Evolutionary conservation across 176 grass and related monocot genomes (phyloP).

Genomic region (Urochloa ruziziensis): DNA sequence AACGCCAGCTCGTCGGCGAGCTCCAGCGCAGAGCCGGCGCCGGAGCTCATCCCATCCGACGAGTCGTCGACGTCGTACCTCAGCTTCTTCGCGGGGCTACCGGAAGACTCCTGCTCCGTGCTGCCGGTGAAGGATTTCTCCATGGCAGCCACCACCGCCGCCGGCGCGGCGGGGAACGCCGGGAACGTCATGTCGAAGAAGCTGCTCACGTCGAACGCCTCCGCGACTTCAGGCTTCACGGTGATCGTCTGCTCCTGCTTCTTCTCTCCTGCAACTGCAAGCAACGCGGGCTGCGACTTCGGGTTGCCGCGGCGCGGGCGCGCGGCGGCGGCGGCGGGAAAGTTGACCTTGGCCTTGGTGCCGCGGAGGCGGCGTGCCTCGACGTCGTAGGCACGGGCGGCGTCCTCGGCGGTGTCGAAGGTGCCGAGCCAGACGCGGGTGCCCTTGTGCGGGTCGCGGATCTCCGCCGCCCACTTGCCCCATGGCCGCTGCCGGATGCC

Average conservation of each 20-base stretch:
- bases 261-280: not conserved
- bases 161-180: not conserved
- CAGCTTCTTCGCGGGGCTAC: not conserved
- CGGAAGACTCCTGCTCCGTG: not conserved
- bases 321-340: conserved; percentile 31
- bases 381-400: conserved; percentile 66
- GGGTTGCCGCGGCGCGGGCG: conserved; percentile 11
- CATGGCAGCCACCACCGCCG: too few relatives aligned
- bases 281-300: not conserved
- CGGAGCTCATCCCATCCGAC: not conserved
- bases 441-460: conserved; percentile 82
- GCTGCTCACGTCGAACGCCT: not conserved
- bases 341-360: conserved; percentile 86
- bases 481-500: conserved; percentile 77
- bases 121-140: conserved; percentile 23
- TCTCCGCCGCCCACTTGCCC: conserved; percentile 92
- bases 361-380: conserved; percentile 68
- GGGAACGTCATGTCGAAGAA: conserved; percentile 20
- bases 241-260: not conserved
- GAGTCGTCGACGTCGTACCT: not conserved
- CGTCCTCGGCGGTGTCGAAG: conserved; percentile 68
- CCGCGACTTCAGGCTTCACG: not conserved
- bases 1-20: conserved; percentile 47
- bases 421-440: conserved; percentile 87
- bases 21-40: not conserved